These are phyloP conservation scores for Microbotryum saponariae DNA, from an alignment of 1,284 basidiomycete species.

Conservation along the genomic window DNA sequence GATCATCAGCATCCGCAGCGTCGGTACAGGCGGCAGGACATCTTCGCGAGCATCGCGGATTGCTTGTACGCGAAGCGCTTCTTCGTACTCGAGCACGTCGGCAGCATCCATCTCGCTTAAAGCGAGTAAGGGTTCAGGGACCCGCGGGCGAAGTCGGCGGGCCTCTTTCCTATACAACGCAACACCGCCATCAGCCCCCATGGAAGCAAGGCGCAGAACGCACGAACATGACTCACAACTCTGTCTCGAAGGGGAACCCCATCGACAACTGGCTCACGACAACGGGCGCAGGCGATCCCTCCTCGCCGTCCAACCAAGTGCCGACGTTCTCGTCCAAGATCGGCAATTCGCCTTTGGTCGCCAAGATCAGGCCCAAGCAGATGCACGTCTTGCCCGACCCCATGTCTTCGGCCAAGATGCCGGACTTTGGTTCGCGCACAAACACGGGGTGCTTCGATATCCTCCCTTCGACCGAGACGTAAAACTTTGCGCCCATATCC, in stretches of 20 bases:
- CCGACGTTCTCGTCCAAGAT: background rate
- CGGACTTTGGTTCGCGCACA: constrained; percentile 24
- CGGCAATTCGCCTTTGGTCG: constrained; percentile 32
- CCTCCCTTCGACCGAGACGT: background rate
- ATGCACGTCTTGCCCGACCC: constrained; percentile 45
- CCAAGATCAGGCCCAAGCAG: constrained; percentile 41
- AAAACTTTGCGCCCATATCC: background rate
- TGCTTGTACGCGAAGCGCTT: constrained; percentile 5
- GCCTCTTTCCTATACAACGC: background rate
- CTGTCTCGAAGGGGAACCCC: constrained; percentile 35
- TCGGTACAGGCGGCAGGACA: constrained; percentile 7
- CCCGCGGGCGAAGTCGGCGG: constrained; percentile 3
- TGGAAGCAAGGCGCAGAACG: background rate
- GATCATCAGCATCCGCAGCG: constrained; percentile 11
- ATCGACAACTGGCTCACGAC: constrained; percentile 35
- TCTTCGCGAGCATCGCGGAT: background rate
- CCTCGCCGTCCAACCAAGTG: too few species aligned
- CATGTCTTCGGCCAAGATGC: constrained; percentile 44
- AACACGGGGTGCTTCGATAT: constrained; percentile 5
- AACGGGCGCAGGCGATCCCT: constrained; percentile 32
- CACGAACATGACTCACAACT: constrained; percentile 2
- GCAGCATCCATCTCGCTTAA: constrained; percentile 1
- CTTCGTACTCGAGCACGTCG: constrained; percentile 7
- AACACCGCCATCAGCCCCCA: too few species aligned
- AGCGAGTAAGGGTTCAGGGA: constrained; percentile 4